Evolutionary conservation across 805 yeast species (phyloP).

Genomic region (Yarrowia sp.): DNA sequence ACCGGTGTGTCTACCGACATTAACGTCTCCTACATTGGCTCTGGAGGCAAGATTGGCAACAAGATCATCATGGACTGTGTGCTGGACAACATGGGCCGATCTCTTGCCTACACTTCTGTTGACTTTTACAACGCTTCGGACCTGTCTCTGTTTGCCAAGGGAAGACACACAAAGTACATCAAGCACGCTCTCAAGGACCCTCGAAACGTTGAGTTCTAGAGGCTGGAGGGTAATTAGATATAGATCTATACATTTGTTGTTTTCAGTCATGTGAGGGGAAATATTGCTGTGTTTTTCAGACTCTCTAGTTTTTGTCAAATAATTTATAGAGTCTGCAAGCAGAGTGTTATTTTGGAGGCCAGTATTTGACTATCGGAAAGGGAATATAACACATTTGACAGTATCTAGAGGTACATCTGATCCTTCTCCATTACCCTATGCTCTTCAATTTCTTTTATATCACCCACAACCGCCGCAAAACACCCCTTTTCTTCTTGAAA

Average conservation of each 20-base stretch:
- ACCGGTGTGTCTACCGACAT: constrained; percentile 57
- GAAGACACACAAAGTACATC: constrained; percentile 55
- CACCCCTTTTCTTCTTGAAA: too few species aligned
- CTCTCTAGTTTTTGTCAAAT: too few species aligned
- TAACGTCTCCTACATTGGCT: constrained; percentile 51
- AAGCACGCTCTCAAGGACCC: constrained; percentile 48
- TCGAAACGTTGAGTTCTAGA: constrained; percentile 31
- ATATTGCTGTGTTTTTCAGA: too few species aligned
- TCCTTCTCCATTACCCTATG: too few species aligned
- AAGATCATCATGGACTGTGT: constrained; percentile 45
- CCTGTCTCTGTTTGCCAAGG: constrained; percentile 51
- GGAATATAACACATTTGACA: too few species aligned
- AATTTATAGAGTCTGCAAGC: too few species aligned
- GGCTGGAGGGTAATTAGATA: neutral
- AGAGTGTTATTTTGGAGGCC: too few species aligned
- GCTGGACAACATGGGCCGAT: constrained; percentile 52
- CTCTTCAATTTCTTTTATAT: too few species aligned
- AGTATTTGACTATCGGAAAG: too few species aligned
- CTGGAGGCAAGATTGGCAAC: constrained; percentile 51
- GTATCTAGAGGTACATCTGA: too few species aligned
- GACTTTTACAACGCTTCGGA: constrained; percentile 47
- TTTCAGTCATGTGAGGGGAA: too few species aligned
- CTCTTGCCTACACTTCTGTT: constrained; percentile 54
- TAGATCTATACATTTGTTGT: constrained; percentile 8
- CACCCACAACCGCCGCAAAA: too few species aligned